Percentiles rank a stretch among this genome's conserved stretches.
Conservation (phyloP, 2,329 filamentous ascomycete genomes). For the Xylariaceae sp. region DNA sequence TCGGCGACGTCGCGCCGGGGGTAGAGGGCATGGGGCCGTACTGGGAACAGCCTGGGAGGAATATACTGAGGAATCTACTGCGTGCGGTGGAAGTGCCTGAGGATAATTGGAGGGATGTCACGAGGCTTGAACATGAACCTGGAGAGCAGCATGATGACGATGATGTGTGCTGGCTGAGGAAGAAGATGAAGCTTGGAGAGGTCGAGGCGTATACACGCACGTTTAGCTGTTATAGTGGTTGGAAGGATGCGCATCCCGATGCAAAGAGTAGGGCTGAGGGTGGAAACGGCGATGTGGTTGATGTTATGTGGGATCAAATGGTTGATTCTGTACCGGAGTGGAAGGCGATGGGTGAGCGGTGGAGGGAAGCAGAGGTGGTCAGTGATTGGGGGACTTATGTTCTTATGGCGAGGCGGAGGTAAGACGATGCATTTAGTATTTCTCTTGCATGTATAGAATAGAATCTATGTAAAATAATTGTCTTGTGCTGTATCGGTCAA, state of each 20-base stretch:
- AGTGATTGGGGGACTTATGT: constrained; percentile 68
- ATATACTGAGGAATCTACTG: constrained; percentile 59
- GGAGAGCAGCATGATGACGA: constrained; percentile 49
- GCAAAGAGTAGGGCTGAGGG: constrained; percentile 57
- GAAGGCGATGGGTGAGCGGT: constrained; percentile 54
- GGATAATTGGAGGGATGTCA: constrained; percentile 58
- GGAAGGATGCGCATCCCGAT: constrained; percentile 63
- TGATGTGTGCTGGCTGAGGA: constrained; percentile 57
- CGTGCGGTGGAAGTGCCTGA: constrained; percentile 59
- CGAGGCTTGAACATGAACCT: constrained; percentile 64
- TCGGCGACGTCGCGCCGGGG: constrained; percentile 51
- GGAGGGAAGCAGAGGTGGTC: constrained; percentile 61
- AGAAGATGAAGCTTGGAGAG: constrained; percentile 60
- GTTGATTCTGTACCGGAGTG: constrained; percentile 59
- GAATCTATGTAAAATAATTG: too few relatives aligned
- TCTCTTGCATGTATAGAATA: too few relatives aligned
- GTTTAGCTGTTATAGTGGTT: constrained; percentile 65
- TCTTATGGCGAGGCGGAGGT: constrained; percentile 59
- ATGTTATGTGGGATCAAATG: constrained; percentile 67
- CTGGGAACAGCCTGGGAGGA: constrained; percentile 67
- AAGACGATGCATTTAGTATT: too few relatives aligned
- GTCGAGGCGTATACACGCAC: constrained; percentile 68
- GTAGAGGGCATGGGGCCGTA: constrained; percentile 60
- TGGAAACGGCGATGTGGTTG: constrained; percentile 66
- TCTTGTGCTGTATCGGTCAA: too few relatives aligned